Percentiles rank a stretch among this genome's conserved stretches.
Evolutionary conservation across 2,329 filamentous ascomycete species (phyloP).

Genomic region (Aspergillus quadrilineatus): DNA sequence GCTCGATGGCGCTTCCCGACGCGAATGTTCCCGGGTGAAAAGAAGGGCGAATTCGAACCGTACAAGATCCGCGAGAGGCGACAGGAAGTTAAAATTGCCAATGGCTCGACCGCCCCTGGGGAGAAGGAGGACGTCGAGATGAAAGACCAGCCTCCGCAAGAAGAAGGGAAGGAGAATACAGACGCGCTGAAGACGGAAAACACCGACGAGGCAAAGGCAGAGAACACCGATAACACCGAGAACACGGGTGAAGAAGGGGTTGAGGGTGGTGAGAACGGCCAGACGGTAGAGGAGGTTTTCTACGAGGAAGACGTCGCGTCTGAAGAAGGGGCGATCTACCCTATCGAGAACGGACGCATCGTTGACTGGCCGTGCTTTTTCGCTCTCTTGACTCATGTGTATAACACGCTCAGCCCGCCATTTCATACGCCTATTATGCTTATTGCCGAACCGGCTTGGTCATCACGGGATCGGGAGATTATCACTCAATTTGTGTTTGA

Average conservation of each 20-base stretch:
- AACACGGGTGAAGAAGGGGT: conserved; percentile 17
- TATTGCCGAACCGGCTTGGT: conserved; percentile 87
- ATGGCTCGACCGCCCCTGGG: background rate
- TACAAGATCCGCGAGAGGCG: conserved; percentile 67
- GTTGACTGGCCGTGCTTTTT: conserved; percentile 91
- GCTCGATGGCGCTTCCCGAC: conserved; percentile 83
- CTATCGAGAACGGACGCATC: conserved; percentile 77
- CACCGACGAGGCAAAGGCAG: conserved; percentile 30
- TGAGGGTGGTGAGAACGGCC: conserved; percentile 27
- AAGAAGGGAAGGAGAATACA: conserved; percentile 12
- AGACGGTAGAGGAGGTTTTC: conserved; percentile 52
- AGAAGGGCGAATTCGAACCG: conserved; percentile 76
- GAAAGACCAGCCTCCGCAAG: conserved; percentile 38
- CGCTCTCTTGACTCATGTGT: conserved; percentile 87
- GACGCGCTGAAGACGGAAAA: conserved; percentile 26
- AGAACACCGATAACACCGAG: conserved; percentile 17
- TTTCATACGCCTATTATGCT: conserved; percentile 94
- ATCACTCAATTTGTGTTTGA: conserved; percentile 96
- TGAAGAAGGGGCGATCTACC: conserved; percentile 85
- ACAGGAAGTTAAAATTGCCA: conserved; percentile 28
- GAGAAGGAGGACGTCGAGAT: conserved; percentile 45
- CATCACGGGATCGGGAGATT: conserved; percentile 77
- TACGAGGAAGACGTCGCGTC: conserved; percentile 88
- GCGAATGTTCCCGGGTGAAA: conserved; percentile 83
- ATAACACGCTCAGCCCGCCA: conserved; percentile 82